Evolutionary conservation across 2,329 filamentous ascomycete genomes (phyloP), one percentile per base, ranked within the genome.

Genomic region (Metarhizium guizhouense): DNA sequence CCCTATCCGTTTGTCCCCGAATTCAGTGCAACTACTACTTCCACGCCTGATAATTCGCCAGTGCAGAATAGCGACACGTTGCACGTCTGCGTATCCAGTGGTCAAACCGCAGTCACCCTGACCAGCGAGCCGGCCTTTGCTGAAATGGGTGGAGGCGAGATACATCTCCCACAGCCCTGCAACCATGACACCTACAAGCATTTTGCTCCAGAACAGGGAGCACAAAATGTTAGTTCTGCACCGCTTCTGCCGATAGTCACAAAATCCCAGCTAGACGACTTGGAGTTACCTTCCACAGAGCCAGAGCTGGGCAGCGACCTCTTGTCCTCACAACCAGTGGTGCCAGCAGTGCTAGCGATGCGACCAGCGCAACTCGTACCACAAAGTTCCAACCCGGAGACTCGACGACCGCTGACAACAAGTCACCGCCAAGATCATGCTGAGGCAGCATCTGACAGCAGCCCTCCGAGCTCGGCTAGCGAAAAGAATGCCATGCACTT

Each of bases 141-240:
- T 8, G 34, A 40, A 14, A 56, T 56, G 54, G 54, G 54, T 18
- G 54, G 54, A 4, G 54, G 54, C 25, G 49, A 56, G 25, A 16
- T 32, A 5, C 52, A 48, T 43, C 54, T 47, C 3, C n/a, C 48
- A 13, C 48, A 16, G 11, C 42, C 7, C 16, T 32, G 38, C 48
- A 52, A 13, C 29, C 47, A 3, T 16, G 45, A 30, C 10, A 30
- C 4, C 25, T 48, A 48, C 25, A 30, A 2, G 6, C 45, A 30
- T 2, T 30, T 16, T 30, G 45, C 20, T 30, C 13, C 30, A 8
- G 20, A 48, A 10, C 45, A n/a, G 20, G 10, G 20, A 8, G 20
- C 10, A 14, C 45, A 48, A 30, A 8, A 48, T 6, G 30, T 30
- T 8, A 16, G 20, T 11, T 29, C 45, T 14, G 20, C 45, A 29